Conservation (phyloP, 352 stramenopile genomes). For the Discostella stelligera region DNA sequence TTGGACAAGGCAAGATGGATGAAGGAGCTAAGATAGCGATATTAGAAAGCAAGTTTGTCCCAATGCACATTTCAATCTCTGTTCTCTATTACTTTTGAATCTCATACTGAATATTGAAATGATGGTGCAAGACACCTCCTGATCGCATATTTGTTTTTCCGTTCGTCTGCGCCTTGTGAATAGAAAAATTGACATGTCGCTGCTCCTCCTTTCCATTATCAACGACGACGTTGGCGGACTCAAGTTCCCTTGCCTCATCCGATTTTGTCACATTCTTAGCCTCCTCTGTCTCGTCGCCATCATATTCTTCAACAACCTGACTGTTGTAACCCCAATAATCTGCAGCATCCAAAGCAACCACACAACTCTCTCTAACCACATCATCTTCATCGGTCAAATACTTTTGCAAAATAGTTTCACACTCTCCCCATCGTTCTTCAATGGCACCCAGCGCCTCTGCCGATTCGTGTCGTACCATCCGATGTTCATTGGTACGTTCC, state of each 20-base stretch:
- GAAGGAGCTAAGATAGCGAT: background rate
- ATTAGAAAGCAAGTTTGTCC: background rate
- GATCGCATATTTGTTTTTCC: conserved; percentile 18
- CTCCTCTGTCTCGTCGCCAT: conserved; percentile 94
- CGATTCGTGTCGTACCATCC: conserved; percentile 97
- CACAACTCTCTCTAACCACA: conserved; percentile 93
- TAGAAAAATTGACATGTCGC: conserved; percentile 34
- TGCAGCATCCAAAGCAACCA: conserved; percentile 94
- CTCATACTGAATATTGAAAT: conserved; percentile 47
- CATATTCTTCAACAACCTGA: conserved; percentile 87
- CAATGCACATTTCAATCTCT: background rate
- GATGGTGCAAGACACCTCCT: conserved; percentile 45
- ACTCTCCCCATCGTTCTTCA: conserved; percentile 87
- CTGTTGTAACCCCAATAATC: conserved; percentile 88
- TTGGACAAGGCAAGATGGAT: background rate
- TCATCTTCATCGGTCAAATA: conserved; percentile 83
- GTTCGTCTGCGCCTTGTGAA: conserved; percentile 47
- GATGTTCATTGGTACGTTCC: conserved; percentile 88
- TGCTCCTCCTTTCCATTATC: background rate
- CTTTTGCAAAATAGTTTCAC: conserved; percentile 86
- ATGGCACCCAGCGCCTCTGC: conserved; percentile 96
- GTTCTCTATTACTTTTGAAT: background rate
- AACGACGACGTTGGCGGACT: background rate
- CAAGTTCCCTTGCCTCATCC: background rate
- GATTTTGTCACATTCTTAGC: conserved; percentile 11